A percentile compares a stretch with the other conserved stretches of the same genome.
These are phyloP conservation scores for Monosporascus sp. DNA, from an alignment of 2,329 filamentous ascomycete species.

Conservation along the genomic window DNA sequence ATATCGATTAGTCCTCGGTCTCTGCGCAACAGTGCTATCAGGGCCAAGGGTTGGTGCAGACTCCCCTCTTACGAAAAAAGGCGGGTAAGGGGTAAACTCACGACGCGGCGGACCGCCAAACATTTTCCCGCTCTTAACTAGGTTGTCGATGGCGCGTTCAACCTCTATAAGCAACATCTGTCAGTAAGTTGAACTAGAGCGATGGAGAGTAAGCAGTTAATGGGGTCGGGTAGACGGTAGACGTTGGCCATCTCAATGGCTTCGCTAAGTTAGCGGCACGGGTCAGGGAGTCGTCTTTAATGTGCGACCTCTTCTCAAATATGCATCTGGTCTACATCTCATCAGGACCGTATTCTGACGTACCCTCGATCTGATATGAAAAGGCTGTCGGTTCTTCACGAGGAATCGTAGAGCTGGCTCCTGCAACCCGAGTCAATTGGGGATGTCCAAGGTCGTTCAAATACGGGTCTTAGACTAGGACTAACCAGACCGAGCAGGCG, in stretches of 20 bases:
- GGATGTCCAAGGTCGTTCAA: neutral
- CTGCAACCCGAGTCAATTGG: conserved; percentile 36
- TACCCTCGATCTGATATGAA: conserved; percentile 85
- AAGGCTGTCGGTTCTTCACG: conserved; percentile 75
- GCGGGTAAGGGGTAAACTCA: conserved; percentile 66
- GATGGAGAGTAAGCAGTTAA: neutral
- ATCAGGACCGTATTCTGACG: conserved; percentile 31
- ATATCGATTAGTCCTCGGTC: conserved; percentile 17
- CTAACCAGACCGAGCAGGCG: conserved; percentile 62
- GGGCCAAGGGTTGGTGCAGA: conserved; percentile 10
- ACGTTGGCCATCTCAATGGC: neutral
- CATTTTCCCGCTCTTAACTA: conserved; percentile 94
- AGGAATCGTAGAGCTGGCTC: conserved; percentile 68
- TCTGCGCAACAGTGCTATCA: conserved; percentile 19
- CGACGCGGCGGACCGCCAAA: conserved; percentile 70
- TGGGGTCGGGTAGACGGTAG: neutral
- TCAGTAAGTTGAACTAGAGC: conserved; percentile 17
- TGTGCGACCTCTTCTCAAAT: conserved; percentile 4
- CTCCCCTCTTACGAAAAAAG: conserved; percentile 24
- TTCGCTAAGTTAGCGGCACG: neutral
- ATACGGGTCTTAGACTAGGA: neutral
- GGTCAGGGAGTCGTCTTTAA: neutral
- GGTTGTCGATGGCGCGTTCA: conserved; percentile 89
- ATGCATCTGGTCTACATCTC: neutral
- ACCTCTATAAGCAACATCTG: conserved; percentile 60